Evolutionary conservation across 2,329 filamentous ascomycete species (phyloP).

Genomic region (Xylariaceae sp.): DNA sequence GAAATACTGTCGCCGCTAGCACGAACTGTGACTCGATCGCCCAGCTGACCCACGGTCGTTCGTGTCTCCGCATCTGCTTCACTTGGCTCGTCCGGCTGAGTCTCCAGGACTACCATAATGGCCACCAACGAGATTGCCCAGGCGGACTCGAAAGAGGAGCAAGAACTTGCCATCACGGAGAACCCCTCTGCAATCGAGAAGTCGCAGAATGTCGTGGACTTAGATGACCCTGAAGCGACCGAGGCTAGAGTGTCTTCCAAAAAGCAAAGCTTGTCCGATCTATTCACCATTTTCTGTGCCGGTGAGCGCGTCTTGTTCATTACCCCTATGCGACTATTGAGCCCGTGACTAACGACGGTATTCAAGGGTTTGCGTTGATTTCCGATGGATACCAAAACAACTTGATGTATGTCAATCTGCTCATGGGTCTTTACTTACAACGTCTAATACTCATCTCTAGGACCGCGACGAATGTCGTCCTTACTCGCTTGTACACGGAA

Average conservation of each 20-base stretch:
- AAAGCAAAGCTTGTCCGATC: constrained; percentile 10
- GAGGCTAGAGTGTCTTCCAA: constrained; percentile 1
- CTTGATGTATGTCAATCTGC: constrained; percentile 7
- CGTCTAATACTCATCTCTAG: constrained; percentile 1
- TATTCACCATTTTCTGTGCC: constrained; percentile 14
- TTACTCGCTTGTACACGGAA: constrained; percentile 9
- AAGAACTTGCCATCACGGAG: not conserved
- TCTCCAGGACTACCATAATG: not conserved
- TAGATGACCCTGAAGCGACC: constrained; percentile 6
- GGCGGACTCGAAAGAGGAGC: constrained; percentile 1
- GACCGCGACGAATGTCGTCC: constrained; percentile 15
- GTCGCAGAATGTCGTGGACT: not conserved
- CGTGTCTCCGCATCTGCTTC: too few species aligned
- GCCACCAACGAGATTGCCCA: not conserved
- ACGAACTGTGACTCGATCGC: not conserved
- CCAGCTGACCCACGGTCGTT: not conserved
- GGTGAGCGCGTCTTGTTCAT: constrained; percentile 3
- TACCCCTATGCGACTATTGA: not conserved
- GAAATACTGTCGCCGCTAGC: not conserved
- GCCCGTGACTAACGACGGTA: not conserved
- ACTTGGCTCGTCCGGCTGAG: not conserved
- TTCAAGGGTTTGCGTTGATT: constrained; percentile 12
- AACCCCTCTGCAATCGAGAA: constrained; percentile 4
- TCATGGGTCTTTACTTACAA: not conserved
- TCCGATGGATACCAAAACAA: constrained; percentile 18